phyloP scores from a whole-genome alignment of 805 yeast genomes.

The Tetrapisispora namnaoensis region DNA sequence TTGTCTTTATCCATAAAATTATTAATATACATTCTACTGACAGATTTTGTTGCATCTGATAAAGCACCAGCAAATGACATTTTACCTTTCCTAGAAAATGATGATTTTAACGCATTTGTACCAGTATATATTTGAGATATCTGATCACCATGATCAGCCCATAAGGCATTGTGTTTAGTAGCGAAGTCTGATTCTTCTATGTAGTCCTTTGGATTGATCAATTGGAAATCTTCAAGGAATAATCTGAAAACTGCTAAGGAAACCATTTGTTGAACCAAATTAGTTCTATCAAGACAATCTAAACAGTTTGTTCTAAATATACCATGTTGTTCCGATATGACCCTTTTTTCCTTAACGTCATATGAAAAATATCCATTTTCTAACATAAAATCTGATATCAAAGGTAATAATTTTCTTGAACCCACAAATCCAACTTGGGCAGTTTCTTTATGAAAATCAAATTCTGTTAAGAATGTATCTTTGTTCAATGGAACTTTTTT shows the following conservation, averaged over 20 bases:
- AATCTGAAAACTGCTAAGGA: slow-evolving; percentile 60
- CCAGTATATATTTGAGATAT: slow-evolving; percentile 94
- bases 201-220: slow-evolving; percentile 16
- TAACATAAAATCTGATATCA: slow-evolving; percentile 54
- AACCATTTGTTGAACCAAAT: slow-evolving; percentile 75
- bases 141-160: slow-evolving; percentile 99
- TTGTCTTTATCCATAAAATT: slow-evolving; percentile 88
- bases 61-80: slow-evolving; percentile 95
- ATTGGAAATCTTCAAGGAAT: slow-evolving; percentile 36
- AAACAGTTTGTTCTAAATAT: slow-evolving; percentile 88
- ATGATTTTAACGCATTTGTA: slow-evolving; percentile 91
- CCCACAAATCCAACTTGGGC: slow-evolving; percentile 84
- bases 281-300: slow-evolving; percentile 92
- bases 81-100: slow-evolving; percentile 89
- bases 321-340: slow-evolving; percentile 73
- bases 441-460: slow-evolving; percentile 92
- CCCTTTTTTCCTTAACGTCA: slow-evolving; percentile 46
- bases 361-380: slow-evolving; percentile 77
- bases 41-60: slow-evolving; percentile 95
- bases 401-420: slow-evolving; percentile 58
- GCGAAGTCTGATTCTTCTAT: slow-evolving; percentile 44
- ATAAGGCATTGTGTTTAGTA: slow-evolving; percentile 69
- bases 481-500: slow-evolving; percentile 22
- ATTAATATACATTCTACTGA: slow-evolving; percentile 88
- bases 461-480: slow-evolving; percentile 55